A percentile compares a stretch with the other conserved stretches of the same genome.
phyloP scores from a whole-genome alignment of 768 basidiomycete genomes.

The Arthromyces matolae region DNA sequence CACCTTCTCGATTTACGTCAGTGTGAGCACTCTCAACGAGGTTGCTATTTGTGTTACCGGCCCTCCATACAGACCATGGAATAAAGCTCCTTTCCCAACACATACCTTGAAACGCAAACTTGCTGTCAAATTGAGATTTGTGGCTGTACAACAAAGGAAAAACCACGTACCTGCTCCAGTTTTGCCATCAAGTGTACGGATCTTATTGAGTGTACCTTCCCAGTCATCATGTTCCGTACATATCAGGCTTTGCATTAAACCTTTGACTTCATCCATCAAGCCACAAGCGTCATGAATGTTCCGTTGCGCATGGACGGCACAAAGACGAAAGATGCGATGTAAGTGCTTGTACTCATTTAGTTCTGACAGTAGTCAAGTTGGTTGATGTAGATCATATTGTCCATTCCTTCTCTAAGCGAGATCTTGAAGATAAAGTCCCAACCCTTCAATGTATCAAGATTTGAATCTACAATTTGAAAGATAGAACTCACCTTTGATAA shows the following conservation, averaged over 20 bases:
- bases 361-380: conserved; percentile 3
- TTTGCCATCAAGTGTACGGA: conserved; percentile 20
- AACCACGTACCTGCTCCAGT: conserved; percentile 13
- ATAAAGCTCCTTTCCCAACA: conserved; percentile 30
- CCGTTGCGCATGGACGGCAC: conserved; percentile 17
- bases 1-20: conserved; percentile 26
- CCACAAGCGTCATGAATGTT: conserved; percentile 19
- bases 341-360: conserved; percentile 24
- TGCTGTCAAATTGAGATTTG: conserved; percentile 18
- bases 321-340: conserved; percentile 17
- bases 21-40: conserved; percentile 23
- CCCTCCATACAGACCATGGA: conserved; percentile 21
- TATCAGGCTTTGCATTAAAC: conserved; percentile 22
- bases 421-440: conserved; percentile 21
- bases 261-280: conserved; percentile 12
- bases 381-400: conserved; percentile 21
- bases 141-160: conserved; percentile 21
- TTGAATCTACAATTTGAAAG: conserved; percentile 18
- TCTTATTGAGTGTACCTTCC: conserved; percentile 15
- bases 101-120: conserved; percentile 24
- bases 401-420: conserved; percentile 3
- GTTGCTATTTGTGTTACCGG: conserved; percentile 21
- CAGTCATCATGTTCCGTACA: conserved; percentile 21
- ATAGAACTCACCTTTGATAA: too few relatives aligned
- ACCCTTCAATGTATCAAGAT: conserved; percentile 8